phyloP scores from a whole-genome alignment of 108 stramenopile species.

The Chaetoceros muelleri region DNA sequence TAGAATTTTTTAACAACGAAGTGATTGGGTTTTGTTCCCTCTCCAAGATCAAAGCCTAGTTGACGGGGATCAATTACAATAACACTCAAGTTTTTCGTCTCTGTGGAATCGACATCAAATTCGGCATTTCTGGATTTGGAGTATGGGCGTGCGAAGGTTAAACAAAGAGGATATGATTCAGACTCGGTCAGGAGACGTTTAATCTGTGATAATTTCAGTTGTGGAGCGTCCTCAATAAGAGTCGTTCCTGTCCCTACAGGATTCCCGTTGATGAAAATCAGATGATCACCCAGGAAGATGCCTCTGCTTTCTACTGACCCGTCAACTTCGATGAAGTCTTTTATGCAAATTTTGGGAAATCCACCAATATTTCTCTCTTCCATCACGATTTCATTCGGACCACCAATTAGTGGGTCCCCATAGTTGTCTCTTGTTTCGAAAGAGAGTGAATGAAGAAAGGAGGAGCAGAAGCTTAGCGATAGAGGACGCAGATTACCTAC shows the following conservation, averaged over 20 bases:
- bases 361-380: conserved; percentile 27
- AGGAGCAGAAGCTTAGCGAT: conserved; percentile 48
- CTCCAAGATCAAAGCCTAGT: conserved; percentile 52
- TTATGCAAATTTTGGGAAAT: conserved; percentile 40
- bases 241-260: conserved; percentile 75
- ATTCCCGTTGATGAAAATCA: conserved; percentile 74
- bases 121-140: conserved; percentile 11
- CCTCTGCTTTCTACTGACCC: conserved; percentile 58
- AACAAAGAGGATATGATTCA: conserved; percentile 52
- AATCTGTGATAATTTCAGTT: conserved; percentile 28
- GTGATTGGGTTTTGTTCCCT: conserved; percentile 22
- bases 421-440: conserved; percentile 29
- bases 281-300: conserved; percentile 73
- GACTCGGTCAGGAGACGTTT: conserved; percentile 36
- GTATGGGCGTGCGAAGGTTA: conserved; percentile 76
- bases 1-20: conserved; percentile 43
- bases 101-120: conserved; percentile 37
- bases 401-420: conserved; percentile 26
- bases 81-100: conserved; percentile 45
- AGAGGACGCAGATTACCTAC: conserved; percentile 51
- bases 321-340: conserved; percentile 53
- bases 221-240: conserved; percentile 35
- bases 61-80: conserved; percentile 34
- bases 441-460: conserved; percentile 35
- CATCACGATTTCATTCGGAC: conserved; percentile 58